Evolutionary conservation across 2,329 filamentous ascomycete species (phyloP).

Genomic region (Botryosphaeria dothidea): DNA sequence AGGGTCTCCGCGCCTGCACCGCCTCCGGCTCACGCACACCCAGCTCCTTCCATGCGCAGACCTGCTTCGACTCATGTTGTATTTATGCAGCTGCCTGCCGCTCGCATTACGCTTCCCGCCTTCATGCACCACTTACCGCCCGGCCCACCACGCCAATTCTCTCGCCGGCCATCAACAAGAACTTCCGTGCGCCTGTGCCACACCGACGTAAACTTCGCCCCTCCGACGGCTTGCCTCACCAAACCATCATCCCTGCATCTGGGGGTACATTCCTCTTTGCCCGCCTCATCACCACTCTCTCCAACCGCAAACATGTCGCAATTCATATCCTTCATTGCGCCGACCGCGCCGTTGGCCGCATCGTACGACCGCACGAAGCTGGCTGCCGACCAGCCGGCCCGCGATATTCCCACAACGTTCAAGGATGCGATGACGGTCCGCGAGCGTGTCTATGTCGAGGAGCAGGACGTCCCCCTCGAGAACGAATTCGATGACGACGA

Average conservation of each 20-base stretch:
- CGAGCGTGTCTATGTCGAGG: conserved; percentile 58
- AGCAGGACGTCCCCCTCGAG: conserved; percentile 59
- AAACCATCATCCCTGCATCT: neutral
- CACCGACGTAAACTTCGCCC: neutral
- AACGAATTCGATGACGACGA: conserved; percentile 84
- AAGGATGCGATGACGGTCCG: conserved; percentile 60
- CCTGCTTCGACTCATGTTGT: neutral
- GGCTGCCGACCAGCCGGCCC: conserved; percentile 33
- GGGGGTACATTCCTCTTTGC: neutral
- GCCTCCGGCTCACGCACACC: neutral
- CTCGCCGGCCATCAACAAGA: neutral
- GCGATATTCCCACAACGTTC: conserved; percentile 46
- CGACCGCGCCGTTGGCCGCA: conserved; percentile 35
- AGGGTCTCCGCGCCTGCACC: conserved; percentile 11
- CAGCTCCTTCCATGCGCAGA: neutral
- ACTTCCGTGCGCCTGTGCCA: conserved; percentile 2
- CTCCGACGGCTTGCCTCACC: neutral
- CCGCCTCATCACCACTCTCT: neutral
- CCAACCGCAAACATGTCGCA: conserved; percentile 28
- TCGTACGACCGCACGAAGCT: conserved; percentile 39
- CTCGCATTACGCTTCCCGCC: neutral
- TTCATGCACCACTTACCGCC: neutral
- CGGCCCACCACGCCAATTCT: neutral
- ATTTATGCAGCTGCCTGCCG: neutral
- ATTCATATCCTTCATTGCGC: conserved; percentile 40